These are phyloP conservation scores for Russula compacta DNA, from an alignment of 768 basidiomycete species.

Conservation along the genomic window DNA sequence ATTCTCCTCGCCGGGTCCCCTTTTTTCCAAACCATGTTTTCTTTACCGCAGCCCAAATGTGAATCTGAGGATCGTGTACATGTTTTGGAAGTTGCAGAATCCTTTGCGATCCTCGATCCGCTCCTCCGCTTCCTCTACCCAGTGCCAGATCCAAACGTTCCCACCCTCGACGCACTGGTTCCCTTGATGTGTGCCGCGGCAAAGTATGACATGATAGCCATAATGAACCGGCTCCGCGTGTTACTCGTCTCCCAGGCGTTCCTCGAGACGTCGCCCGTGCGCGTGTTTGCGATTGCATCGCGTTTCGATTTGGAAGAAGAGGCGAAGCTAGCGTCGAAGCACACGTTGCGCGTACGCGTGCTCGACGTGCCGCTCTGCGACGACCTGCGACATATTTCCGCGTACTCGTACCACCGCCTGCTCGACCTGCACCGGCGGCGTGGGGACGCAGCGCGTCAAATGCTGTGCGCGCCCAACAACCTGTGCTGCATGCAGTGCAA, in stretches of 20 bases:
- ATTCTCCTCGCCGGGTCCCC: conserved; percentile 56
- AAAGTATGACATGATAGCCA: conserved; percentile 55
- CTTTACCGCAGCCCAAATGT: conserved; percentile 44
- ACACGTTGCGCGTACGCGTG: conserved; percentile 46
- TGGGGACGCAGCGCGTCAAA: conserved; percentile 36
- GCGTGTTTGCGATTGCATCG: conserved; percentile 64
- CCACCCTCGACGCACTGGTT: conserved; percentile 45
- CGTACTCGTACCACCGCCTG: conserved; percentile 59
- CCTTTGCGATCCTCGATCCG: conserved; percentile 34
- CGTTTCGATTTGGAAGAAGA: conserved; percentile 58
- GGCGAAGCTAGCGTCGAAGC: conserved; percentile 47
- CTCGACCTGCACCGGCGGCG: conserved; percentile 52
- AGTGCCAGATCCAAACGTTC: conserved; percentile 42
- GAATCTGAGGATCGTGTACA: conserved; percentile 28
- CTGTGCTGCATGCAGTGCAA: conserved; percentile 66
- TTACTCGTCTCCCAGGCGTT: conserved; percentile 44
- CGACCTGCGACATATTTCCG: conserved; percentile 57
- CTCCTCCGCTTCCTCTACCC: conserved; percentile 59
- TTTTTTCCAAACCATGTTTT: conserved; percentile 63
- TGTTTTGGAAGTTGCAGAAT: conserved; percentile 49
- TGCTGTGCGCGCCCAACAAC: conserved; percentile 39
- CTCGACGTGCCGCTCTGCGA: conserved; percentile 49
- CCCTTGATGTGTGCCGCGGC: conserved; percentile 42
- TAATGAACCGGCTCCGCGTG: conserved; percentile 39
- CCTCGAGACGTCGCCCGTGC: conserved; percentile 39